Evolutionary conservation across 805 yeast species (phyloP), one percentile per base, ranked within the genome.

Genomic region (Debaryomyces hansenii): DNA sequence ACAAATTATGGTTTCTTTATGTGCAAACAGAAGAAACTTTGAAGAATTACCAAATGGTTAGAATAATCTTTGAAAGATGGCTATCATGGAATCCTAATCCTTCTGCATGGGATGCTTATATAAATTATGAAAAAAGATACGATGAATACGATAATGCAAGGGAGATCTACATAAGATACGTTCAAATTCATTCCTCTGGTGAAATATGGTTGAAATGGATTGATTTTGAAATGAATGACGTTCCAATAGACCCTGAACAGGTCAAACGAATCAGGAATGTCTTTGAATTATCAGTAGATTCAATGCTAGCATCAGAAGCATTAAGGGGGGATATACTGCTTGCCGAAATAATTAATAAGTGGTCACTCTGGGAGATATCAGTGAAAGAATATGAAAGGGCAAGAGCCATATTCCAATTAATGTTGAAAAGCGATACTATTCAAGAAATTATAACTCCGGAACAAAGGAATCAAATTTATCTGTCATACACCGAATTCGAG

Each of bases 1-100:
- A 86, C 56, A 91, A 91, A 61, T 67, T 92, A 16, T 92, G 98
- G 97, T 87, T 80, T 59, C 76, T 83, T 49, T 90, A 89, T 58
- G 83, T 87, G 6, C 83, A 85, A 39, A 78, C 91, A 14, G 97
- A 90, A 63, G 97, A 90, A 64, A 77, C 86, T 0, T 66, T 90
- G 20, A 83, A 82, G 34, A 82, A 89, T 57, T 67, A 80, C 35
- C 61, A 69, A 4, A 83, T 84, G 6, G 85, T 85, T 2, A 66
- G 96, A 42, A 63, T 66, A 11, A 72, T 92, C 5, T 91, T 85
- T 64, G 82, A 83, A 48, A 74, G 85, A 46, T 92, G 99, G 99
- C 68, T 87, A 42, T 68, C 72, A 20, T 87, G 95, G 90, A 81
- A 80, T 50, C 96, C 96, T 0, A 70, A 69, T 9, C 56, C 58